Percentiles rank a stretch among this genome's conserved stretches.
These are phyloP conservation scores for Friedmanniomyces endolithicus DNA, from an alignment of 495 filamentous ascomycete species.

Conservation along the genomic window DNA sequence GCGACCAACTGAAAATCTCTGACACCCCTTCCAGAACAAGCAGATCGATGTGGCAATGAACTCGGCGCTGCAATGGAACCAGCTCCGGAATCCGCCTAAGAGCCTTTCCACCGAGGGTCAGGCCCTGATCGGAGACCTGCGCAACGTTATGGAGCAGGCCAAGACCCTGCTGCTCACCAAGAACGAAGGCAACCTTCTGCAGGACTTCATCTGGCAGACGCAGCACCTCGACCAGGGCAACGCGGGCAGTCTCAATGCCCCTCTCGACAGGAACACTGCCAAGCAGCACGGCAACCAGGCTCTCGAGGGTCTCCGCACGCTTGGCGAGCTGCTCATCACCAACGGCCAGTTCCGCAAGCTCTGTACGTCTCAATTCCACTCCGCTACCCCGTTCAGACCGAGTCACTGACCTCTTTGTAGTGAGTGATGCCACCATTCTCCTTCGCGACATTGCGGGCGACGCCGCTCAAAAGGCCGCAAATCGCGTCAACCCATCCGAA, in stretches of 20 bases:
- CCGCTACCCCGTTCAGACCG: slow-evolving; percentile 22
- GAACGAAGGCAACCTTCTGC: slow-evolving; percentile 85
- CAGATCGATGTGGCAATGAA: slow-evolving; percentile 93
- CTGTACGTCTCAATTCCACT: slow-evolving; percentile 55
- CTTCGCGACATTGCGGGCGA: slow-evolving; percentile 84
- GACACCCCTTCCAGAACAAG: slow-evolving; percentile 47
- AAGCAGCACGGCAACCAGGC: slow-evolving; percentile 71
- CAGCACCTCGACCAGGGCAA: slow-evolving; percentile 51
- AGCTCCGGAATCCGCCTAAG: slow-evolving; percentile 56
- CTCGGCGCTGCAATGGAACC: slow-evolving; percentile 56
- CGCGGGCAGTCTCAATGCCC: slow-evolving; percentile 46
- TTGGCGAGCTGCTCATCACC: slow-evolving; percentile 81
- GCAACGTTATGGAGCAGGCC: slow-evolving; percentile 73
- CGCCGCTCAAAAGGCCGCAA: slow-evolving; percentile 71
- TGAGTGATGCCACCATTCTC: slow-evolving; percentile 74
- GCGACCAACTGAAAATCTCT: not conserved
- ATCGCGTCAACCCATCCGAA: slow-evolving; percentile 60
- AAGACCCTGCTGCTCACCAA: slow-evolving; percentile 84
- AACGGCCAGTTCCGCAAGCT: slow-evolving; percentile 97
- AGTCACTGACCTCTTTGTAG: slow-evolving; percentile 31
- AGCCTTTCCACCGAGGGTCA: slow-evolving; percentile 75
- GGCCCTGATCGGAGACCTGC: slow-evolving; percentile 60
- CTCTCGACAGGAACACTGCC: slow-evolving; percentile 60
- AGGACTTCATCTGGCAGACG: slow-evolving; percentile 94
- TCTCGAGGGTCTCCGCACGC: slow-evolving; percentile 71